These are phyloP conservation scores for Rhodotorula graminis DNA, from an alignment of 768 basidiomycete species.

Conservation along the genomic window DNA sequence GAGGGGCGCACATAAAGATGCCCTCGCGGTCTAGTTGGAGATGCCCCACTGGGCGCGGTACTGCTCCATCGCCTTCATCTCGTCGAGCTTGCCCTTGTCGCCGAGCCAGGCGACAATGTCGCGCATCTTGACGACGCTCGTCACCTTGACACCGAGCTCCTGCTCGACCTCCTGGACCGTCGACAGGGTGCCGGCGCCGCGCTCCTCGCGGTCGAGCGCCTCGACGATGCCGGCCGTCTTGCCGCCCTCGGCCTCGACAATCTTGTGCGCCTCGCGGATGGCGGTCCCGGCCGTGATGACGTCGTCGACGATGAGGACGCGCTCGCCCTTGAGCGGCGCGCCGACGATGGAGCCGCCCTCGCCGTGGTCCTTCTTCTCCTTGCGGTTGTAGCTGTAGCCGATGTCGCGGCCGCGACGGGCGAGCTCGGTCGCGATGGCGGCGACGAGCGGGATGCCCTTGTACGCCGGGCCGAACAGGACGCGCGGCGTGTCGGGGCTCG, in stretches of 20 bases:
- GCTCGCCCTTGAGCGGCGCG: constrained; percentile 68
- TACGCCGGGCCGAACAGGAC: constrained; percentile 95
- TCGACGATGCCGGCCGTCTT: constrained; percentile 79
- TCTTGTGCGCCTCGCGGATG: constrained; percentile 72
- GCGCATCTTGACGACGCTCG: constrained; percentile 74
- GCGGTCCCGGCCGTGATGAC: constrained; percentile 91
- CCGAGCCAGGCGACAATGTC: constrained; percentile 81
- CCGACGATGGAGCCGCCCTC: constrained; percentile 92
- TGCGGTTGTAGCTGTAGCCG: constrained; percentile 86
- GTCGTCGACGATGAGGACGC: constrained; percentile 86
- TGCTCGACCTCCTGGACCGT: constrained; percentile 78
- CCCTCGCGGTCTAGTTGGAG: not conserved
- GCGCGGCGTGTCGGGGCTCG: constrained; percentile 52
- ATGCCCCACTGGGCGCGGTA: constrained; percentile 54
- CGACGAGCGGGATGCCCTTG: constrained; percentile 91
- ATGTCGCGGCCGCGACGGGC: constrained; percentile 61
- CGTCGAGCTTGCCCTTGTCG: constrained; percentile 57
- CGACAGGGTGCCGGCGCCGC: constrained; percentile 64
- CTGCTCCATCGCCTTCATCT: constrained; percentile 67
- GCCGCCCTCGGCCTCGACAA: constrained; percentile 65
- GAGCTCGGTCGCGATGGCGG: constrained; percentile 71
- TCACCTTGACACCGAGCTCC: constrained; percentile 66
- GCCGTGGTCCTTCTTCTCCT: constrained; percentile 92
- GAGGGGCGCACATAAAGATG: not conserved
- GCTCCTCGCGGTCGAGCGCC: constrained; percentile 79